phyloP scores from a whole-genome alignment of 345 rosid genomes.

The Aquilaria sinensis region DNA sequence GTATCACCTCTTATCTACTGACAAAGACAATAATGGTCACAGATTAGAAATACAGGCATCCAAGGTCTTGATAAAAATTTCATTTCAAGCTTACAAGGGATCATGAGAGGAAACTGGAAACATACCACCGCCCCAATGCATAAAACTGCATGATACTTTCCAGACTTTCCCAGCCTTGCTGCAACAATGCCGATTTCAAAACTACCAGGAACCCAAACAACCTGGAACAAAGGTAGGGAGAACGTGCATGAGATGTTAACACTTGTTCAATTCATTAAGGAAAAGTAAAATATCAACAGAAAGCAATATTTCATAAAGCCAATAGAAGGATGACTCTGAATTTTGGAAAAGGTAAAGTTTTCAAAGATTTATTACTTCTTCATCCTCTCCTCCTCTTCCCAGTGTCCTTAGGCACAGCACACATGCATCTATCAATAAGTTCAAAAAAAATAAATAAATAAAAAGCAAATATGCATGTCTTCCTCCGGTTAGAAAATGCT shows the following conservation, averaged over 20 bases:
- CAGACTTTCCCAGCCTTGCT: constrained; percentile 67
- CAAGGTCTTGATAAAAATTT: background rate
- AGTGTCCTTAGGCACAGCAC: too few relatives aligned
- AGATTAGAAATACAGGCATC: constrained; percentile 9
- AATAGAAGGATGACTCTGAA: too few relatives aligned
- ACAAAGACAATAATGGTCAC: constrained; percentile 7
- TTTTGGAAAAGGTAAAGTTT: too few relatives aligned
- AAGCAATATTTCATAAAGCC: too few relatives aligned
- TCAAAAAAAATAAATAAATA: too few relatives aligned
- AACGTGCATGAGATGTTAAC: background rate
- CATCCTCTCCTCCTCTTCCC: too few relatives aligned
- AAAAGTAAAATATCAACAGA: too few relatives aligned
- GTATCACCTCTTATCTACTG: constrained; percentile 92
- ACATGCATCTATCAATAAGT: too few relatives aligned
- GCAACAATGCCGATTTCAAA: constrained; percentile 82
- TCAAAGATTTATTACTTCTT: too few relatives aligned
- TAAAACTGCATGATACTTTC: constrained; percentile 60
- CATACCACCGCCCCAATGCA: constrained; percentile 99
- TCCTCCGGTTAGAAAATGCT: too few relatives aligned
- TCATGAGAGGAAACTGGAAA: constrained; percentile 4
- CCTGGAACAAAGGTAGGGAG: constrained; percentile 27
- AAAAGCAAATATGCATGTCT: too few relatives aligned
- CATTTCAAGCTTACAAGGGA: too few relatives aligned
- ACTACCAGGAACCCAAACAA: constrained; percentile 96
- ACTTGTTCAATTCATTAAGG: background rate